Evolutionary conservation across 305 asterid species (phyloP), one percentile per base, ranked within the genome.

Genomic region (Solanum hybrid): DNA sequence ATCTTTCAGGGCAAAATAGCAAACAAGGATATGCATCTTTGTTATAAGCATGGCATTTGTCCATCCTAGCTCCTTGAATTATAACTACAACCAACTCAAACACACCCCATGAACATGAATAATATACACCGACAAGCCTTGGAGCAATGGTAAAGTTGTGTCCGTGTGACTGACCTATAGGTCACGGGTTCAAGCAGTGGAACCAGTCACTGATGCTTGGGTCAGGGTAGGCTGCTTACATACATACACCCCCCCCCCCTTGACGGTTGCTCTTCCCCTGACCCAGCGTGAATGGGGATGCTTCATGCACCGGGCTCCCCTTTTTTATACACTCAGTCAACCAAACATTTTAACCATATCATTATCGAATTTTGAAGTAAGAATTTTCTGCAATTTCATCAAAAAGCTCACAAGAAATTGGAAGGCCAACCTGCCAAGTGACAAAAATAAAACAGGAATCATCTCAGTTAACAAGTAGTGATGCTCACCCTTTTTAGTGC

Each of bases 401-500:
- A 51, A 14, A 31, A 31, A 10, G 13, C 4, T 83, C 14, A 31
- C 76, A 2, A 12, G 77, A 51, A 85, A 85, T 39, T 13, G 87
- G 87, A 79, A 38, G 34, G 76, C 29, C 88, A n/a, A 22, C 76
- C 75, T 31, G 77, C 45, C 75, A 85, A 85, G 32, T 57, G 88
- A 57, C 88, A 10, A 85, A 84, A 57, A 51, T 51, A 57, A 57
- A 57, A 38, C 41, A 33, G 76, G 65, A 57, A 85, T 85, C 88
- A 57, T 51, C 41, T 31, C 77, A 51, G 45, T 2, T 85, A 85
- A 57, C 31, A 51, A 85, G 76, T 45, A 85, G 29, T 10, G 11
- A 31, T 15, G 8, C 91, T 91, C 89, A 97, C 99, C 95, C 89
- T 96, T 93, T 93, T 96, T 88, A 97, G 92, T 65, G 99, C 94